Percentiles rank a stretch among this genome's conserved stretches.
Evolutionary conservation across 176 grass and related monocot species (phyloP).

Genomic region (Phoenix roebelenii): DNA sequence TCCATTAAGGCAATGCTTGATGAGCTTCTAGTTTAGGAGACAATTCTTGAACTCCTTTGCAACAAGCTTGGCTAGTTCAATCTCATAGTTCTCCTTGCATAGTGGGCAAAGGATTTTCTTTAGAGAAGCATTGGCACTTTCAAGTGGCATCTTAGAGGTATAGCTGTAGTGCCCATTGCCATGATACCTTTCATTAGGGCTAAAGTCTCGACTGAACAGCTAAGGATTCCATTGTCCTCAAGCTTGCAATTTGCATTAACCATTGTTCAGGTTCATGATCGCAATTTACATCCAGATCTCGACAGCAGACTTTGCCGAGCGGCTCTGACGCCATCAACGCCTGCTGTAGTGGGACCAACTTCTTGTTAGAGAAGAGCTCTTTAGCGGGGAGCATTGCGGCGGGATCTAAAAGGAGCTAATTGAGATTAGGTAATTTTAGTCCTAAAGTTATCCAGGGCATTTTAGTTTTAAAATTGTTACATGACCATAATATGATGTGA

Average conservation of each 20-base stretch:
- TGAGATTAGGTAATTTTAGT: no score
- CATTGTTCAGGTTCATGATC: not conserved
- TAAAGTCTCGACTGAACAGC: constrained; percentile 30
- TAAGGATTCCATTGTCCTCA: constrained; percentile 35
- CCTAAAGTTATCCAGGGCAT: no score
- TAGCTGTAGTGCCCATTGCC: constrained; percentile 7
- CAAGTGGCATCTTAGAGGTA: constrained; percentile 4
- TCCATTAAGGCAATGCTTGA: constrained; percentile 62
- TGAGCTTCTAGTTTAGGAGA: constrained; percentile 17
- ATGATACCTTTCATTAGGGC: constrained; percentile 10
- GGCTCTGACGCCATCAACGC: no score
- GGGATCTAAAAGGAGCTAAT: no score
- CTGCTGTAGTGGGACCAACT: no score
- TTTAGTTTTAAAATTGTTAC: no score
- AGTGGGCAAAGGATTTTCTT: constrained; percentile 36
- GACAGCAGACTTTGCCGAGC: no score
- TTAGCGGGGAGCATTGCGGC: no score
- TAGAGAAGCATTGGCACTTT: not conserved
- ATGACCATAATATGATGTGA: no score
- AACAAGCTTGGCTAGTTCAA: constrained; percentile 49
- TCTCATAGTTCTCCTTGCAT: constrained; percentile 50
- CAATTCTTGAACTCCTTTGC: constrained; percentile 24
- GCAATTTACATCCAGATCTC: no score
- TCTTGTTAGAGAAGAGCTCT: no score
- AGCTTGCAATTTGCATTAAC: constrained; percentile 24